Evolutionary conservation across 192 early-diverging fungal species (phyloP), one percentile per base, ranked within the genome.

Genomic region (Coemansia sp.): DNA sequence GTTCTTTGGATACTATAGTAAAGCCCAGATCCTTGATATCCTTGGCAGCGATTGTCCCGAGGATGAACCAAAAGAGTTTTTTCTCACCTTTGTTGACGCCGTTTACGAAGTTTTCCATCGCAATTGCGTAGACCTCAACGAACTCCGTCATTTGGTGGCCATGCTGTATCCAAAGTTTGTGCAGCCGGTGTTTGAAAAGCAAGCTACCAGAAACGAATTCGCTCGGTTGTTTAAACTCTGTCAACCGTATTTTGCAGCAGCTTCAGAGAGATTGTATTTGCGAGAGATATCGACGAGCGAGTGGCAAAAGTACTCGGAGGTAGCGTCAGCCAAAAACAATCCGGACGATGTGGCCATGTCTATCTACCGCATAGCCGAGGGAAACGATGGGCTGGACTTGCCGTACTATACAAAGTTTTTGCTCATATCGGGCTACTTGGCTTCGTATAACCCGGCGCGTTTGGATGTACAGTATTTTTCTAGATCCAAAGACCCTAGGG

Each of bases 371-470:
- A 74, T 71, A 54, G 61, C 73, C 2, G 73, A 70, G 24, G 20
- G 22, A 24, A 51, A 35, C 76, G 77, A 77, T 10, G 78, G 72
- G 5, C 71, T 88, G 23, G 85, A 90, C 43, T 56, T 98, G 19
- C 95, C 95, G 0, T 86, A 90, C 64, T 90, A 87, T 50, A 89
- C 92, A 43, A 93, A 92, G 52, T 95, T 88, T 50, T 75, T 98
- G 14, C 67, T 97, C 6, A 84, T 98, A 22, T 88, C 96, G 0
- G 79, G 89, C 4, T 98, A 87, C 58, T 41, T 98, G 46, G 96
- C 94, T 0, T 94, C 91, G 0, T 97, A 95, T 61, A 98, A 98
- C 50, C 94, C 96, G 13, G 76, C 87, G 9, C 58, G 83, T 13
- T 71, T 92, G 27, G 96, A 98, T 64, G 71, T 85, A 15, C 80